These are phyloP conservation scores for Colletotrichum neosansevieriae DNA, from an alignment of 2,329 filamentous ascomycete genomes.

Conservation along the genomic window DNA sequence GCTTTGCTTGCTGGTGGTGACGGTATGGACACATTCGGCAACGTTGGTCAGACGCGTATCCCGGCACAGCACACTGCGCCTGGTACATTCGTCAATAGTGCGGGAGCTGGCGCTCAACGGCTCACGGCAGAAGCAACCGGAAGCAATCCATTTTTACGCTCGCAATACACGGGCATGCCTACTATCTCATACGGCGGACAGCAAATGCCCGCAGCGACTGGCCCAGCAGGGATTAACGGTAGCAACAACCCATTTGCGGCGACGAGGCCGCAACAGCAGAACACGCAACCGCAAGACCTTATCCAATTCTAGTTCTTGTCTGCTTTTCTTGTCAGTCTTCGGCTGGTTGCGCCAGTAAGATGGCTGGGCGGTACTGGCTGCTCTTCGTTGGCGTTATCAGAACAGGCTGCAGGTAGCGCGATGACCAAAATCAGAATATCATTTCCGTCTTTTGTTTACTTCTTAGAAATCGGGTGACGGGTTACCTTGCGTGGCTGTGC, in stretches of 20 bases:
- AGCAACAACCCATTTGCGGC: constrained; percentile 71
- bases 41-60: constrained; percentile 95
- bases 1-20: constrained; percentile 87
- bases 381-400: constrained; percentile 12
- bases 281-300: constrained; percentile 66
- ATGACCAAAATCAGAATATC: constrained; percentile 5
- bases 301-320: constrained; percentile 68
- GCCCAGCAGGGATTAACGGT: constrained; percentile 68
- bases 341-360: neutral
- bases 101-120: constrained; percentile 81
- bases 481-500: constrained; percentile 4
- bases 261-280: constrained; percentile 61
- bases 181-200: constrained; percentile 64
- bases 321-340: neutral
- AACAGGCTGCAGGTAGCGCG: constrained; percentile 7
- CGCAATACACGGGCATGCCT: constrained; percentile 85
- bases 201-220: constrained; percentile 67
- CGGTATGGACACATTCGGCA: constrained; percentile 96
- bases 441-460: constrained; percentile 6
- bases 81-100: constrained; percentile 95
- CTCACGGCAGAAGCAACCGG: constrained; percentile 79
- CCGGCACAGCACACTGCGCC: constrained; percentile 96
- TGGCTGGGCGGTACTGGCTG: neutral
- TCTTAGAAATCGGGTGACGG: constrained; percentile 7
- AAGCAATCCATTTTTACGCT: constrained; percentile 90